phyloP scores from a whole-genome alignment of 2,329 filamentous ascomycete species.

The Arthrobotrys conoides region DNA sequence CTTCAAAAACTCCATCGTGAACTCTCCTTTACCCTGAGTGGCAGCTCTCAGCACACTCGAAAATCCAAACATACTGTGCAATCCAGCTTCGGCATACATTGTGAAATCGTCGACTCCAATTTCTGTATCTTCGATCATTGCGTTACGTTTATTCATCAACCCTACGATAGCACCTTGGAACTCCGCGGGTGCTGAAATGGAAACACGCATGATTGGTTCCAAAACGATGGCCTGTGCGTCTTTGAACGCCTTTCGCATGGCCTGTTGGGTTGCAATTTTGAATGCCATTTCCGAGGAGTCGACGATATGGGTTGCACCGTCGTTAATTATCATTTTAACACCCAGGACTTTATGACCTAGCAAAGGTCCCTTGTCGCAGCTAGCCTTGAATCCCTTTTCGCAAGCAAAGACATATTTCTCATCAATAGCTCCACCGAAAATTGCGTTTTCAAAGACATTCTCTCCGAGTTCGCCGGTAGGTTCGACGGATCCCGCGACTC shows the following conservation, averaged over 20 bases:
- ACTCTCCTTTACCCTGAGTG: conserved; percentile 98
- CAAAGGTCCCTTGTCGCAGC: conserved; percentile 87
- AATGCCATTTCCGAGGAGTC: conserved; percentile 98
- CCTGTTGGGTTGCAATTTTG: conserved; percentile 93
- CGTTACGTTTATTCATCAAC: conserved; percentile 95
- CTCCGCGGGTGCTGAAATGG: conserved; percentile 93
- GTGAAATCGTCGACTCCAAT: conserved; percentile 95
- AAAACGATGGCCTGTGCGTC: conserved; percentile 85
- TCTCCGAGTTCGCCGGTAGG: conserved; percentile 80
- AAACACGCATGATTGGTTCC: conserved; percentile 98
- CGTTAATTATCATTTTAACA: conserved; percentile 90
- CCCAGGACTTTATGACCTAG: conserved; percentile 95
- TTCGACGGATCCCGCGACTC: conserved; percentile 92
- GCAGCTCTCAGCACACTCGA: conserved; percentile 89
- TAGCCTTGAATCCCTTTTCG: conserved; percentile 90
- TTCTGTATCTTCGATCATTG: conserved; percentile 94
- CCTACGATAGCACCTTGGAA: conserved; percentile 98
- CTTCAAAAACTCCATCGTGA: conserved; percentile 98
- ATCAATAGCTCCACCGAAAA: conserved; percentile 89
- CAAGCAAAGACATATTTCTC: conserved; percentile 97
- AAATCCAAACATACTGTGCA: conserved; percentile 99
- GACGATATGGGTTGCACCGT: conserved; percentile 96
- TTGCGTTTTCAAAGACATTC: conserved; percentile 88
- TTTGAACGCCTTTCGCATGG: conserved; percentile 93
- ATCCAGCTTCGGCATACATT: conserved; percentile 87